A percentile compares a stretch with the other conserved stretches of the same genome.
phyloP scores from a whole-genome alignment of 495 filamentous ascomycete species.

The Oidiodendron maius region DNA sequence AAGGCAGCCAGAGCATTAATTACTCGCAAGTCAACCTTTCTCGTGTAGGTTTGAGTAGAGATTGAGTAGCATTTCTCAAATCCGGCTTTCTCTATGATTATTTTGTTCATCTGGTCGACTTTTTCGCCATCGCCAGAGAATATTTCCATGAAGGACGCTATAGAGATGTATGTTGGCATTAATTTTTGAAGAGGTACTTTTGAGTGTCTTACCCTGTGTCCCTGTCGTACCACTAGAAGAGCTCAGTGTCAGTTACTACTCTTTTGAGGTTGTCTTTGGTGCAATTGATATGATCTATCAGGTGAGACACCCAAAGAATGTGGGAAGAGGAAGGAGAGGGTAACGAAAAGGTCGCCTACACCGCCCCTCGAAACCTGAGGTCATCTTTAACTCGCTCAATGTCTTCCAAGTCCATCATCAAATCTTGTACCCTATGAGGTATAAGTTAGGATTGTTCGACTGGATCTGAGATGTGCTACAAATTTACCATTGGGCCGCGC shows the following conservation, averaged over 20 bases:
- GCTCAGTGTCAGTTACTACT: conserved; percentile 60
- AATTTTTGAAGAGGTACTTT: conserved; percentile 4
- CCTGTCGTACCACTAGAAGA: conserved; percentile 56
- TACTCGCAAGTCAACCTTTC: conserved; percentile 80
- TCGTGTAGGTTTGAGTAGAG: conserved; percentile 65
- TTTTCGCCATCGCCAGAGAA: conserved; percentile 78
- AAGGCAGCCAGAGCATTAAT: conserved; percentile 76
- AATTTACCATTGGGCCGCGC: conserved; percentile 62
- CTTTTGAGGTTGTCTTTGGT: conserved; percentile 35
- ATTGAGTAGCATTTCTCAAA: conserved; percentile 70
- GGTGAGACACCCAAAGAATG: neutral
- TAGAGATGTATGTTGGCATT: conserved; percentile 6
- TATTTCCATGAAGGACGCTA: conserved; percentile 42
- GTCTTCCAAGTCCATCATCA: conserved; percentile 80
- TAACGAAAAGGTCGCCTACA: neutral
- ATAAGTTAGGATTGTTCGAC: neutral
- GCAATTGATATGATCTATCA: neutral
- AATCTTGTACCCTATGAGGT: conserved; percentile 38
- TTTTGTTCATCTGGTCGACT: conserved; percentile 68
- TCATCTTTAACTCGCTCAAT: conserved; percentile 68
- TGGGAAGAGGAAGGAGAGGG: neutral
- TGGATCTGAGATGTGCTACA: neutral
- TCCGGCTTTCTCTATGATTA: conserved; percentile 79
- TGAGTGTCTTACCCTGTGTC: conserved; percentile 41
- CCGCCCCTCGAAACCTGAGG: conserved; percentile 70